Percentiles rank a stretch among this genome's conserved stretches.
Conservation (phyloP, 202 grass and related monocot species). For the Carex sylvatica region DNA sequence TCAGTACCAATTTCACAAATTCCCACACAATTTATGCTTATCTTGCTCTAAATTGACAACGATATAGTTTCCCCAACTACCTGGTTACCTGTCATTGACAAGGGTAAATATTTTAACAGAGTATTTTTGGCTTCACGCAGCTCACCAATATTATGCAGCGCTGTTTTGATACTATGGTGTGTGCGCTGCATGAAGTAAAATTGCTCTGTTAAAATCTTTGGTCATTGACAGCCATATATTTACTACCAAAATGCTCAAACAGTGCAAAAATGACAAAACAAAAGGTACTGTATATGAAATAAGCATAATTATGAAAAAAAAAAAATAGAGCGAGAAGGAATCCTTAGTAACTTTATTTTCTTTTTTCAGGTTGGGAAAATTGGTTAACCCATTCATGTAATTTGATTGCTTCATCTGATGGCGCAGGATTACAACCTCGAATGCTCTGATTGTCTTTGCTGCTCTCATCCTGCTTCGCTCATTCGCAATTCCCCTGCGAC, state of each 20-base stretch:
- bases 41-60: conserved; percentile 1
- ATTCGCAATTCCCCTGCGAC: neutral
- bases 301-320: neutral
- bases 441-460: conserved; percentile 18
- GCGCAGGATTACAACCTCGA: conserved; percentile 15
- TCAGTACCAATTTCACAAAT: neutral
- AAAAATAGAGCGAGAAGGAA: neutral
- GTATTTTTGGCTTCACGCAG: too few relatives aligned
- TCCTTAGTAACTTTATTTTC: neutral
- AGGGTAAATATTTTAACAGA: too few relatives aligned
- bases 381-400: conserved; percentile 20
- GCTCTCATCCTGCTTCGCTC: conserved; percentile 2
- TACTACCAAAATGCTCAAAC: neutral
- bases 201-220: too few relatives aligned
- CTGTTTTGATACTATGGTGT: too few relatives aligned
- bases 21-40: neutral
- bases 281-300: neutral
- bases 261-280: neutral
- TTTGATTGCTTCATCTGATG: conserved; percentile 17
- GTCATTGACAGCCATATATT: neutral
- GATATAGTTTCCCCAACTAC: neutral
- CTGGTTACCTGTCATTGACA: neutral
- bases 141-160: too few relatives aligned
- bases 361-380: conserved; percentile 4
- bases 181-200: too few relatives aligned